phyloP scores from a whole-genome alignment of 108 stramenopile genomes.

The Discostella pseudostelligera region DNA sequence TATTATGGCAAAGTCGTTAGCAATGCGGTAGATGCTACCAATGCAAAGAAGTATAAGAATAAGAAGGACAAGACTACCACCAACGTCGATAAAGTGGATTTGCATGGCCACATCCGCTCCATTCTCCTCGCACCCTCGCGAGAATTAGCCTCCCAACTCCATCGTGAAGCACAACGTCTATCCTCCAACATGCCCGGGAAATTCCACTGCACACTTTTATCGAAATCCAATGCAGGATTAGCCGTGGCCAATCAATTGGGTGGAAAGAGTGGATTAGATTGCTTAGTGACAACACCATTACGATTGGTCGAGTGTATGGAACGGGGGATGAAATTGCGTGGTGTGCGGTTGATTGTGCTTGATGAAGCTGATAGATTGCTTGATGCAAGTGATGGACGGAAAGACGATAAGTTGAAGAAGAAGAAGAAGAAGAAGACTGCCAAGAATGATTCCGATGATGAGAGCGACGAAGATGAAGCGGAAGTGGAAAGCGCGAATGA shows the following conservation, averaged over 20 bases:
- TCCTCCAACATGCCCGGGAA: constrained; percentile 80
- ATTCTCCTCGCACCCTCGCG: constrained; percentile 91
- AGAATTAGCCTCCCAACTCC: constrained; percentile 93
- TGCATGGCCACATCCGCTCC: constrained; percentile 66
- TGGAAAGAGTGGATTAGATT: constrained; percentile 74
- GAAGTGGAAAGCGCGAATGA: constrained; percentile 16
- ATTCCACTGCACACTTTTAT: constrained; percentile 66
- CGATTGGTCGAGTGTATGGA: constrained; percentile 76
- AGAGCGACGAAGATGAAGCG: constrained; percentile 3
- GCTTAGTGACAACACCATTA: constrained; percentile 75
- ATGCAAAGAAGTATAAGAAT: constrained; percentile 22
- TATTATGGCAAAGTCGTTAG: constrained; percentile 56
- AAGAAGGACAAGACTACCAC: constrained; percentile 10
- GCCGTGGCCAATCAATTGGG: constrained; percentile 64
- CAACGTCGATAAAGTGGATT: constrained; percentile 4
- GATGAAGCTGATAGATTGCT: constrained; percentile 98
- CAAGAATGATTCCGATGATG: constrained; percentile 13
- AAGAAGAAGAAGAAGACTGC: neutral
- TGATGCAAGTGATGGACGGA: constrained; percentile 70
- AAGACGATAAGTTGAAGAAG: neutral
- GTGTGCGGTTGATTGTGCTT: constrained; percentile 86
- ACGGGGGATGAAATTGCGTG: constrained; percentile 62
- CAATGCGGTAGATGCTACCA: constrained; percentile 15
- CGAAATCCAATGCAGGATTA: constrained; percentile 78
- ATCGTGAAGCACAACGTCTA: constrained; percentile 91